Base-by-base conservation (phyloP, 2,329 filamentous ascomycete species). In the Uncinocarpus reesii region DNA sequence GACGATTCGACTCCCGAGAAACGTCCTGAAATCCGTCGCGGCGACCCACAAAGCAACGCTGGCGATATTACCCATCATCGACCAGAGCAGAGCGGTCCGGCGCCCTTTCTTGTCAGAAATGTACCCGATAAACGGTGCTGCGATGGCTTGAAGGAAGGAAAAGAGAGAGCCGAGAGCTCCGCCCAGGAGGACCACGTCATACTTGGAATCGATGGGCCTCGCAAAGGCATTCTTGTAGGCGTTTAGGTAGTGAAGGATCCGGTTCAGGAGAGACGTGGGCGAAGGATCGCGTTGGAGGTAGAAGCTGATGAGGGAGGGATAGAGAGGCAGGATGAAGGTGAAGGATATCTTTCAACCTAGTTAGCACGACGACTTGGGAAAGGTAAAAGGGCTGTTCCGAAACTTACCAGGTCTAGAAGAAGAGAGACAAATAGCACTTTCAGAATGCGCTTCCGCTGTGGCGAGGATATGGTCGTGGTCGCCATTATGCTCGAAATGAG, bases 261-360 rank as follows among this genome's bases (percentile, higher is more conserved):
- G 78, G 53, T 87, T 82, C 20, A 98, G 80, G 26, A 94, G 69
- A 1, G 86, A 88, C 50, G 71, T 66, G 2, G 76, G 70, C 29
- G 70, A 62, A 55, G 70, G 66, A 48, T 95, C 89, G 67, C 81
- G 80, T 62, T 86, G 82, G 68, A 87, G 86, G 72, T 96, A 98
- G 77, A 95, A 96, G 60, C 93, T 84, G 67, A 96, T 83, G 37
- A 98, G 83, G 50, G 88, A 89, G 6, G 89, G 92, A 64, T 96
- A 98, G 29, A 98, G 79, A 0, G 92, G 92, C 7, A 98, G 82
- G 63, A 96, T 96, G 64, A 98, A 95, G 24, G 92, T 98, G 66
- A 98, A 98, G 48, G 90, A 95, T 60, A 96, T 86, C 90, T 95
- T 54, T 29, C 13, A 8, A 6, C 15, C 13, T 10, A 29, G 26